These are phyloP conservation scores for Mycena kentingensis DNA, from an alignment of 768 basidiomycete genomes.

Conservation along the genomic window DNA sequence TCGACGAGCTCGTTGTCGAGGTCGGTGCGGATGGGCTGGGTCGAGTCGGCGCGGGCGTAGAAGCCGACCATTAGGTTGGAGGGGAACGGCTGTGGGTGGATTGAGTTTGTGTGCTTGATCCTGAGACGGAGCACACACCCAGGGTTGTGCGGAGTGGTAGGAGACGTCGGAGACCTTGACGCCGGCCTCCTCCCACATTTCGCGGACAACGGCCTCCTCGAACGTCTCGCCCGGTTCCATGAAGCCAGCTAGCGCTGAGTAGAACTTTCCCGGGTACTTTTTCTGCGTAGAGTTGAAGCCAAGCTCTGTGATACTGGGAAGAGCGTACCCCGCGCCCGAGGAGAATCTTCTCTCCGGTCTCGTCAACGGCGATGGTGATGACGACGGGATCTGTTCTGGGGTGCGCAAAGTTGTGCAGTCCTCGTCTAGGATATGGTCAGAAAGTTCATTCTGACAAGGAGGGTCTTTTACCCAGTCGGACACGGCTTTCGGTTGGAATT, in stretches of 20 bases:
- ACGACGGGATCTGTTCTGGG: constrained; percentile 87
- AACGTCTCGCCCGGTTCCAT: constrained; percentile 93
- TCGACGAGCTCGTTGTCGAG: constrained; percentile 97
- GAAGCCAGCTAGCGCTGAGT: constrained; percentile 92
- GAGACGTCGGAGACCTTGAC: constrained; percentile 80
- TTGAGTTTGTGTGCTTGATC: background rate
- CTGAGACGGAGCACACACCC: constrained; percentile 50
- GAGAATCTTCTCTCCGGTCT: constrained; percentile 78
- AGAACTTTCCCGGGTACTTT: constrained; percentile 70
- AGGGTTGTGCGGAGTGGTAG: constrained; percentile 87
- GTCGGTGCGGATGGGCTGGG: constrained; percentile 76
- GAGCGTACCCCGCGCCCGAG: constrained; percentile 79
- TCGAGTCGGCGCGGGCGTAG: constrained; percentile 75
- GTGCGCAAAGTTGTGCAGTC: constrained; percentile 84
- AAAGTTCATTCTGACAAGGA: constrained; percentile 14
- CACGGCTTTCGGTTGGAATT: constrained; percentile 66
- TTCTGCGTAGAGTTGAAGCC: constrained; percentile 40
- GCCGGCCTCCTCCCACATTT: constrained; percentile 96
- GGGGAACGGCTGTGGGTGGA: constrained; percentile 72
- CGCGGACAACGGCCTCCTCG: constrained; percentile 89
- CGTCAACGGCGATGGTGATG: constrained; percentile 85
- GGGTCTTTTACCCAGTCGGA: constrained; percentile 61
- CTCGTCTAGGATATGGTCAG: constrained; percentile 54
- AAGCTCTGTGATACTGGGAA: background rate
- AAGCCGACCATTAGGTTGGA: constrained; percentile 90